Conservation (phyloP, 1,284 basidiomycete genomes). For the Sanghuangporus baumii region DNA sequence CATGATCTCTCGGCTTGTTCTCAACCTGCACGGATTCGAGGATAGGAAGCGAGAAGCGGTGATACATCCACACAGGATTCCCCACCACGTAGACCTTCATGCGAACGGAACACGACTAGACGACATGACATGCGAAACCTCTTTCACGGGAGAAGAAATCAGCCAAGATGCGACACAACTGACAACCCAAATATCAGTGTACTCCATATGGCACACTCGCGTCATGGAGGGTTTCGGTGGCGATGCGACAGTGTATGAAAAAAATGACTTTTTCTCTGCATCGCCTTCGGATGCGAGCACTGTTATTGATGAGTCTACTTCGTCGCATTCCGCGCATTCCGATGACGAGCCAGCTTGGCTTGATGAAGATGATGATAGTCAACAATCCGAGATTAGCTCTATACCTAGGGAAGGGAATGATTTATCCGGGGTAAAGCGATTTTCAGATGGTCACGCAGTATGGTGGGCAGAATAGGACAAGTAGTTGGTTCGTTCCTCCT, state of each 20-base stretch:
- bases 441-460: neutral
- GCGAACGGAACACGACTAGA: neutral
- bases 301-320: neutral
- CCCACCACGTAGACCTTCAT: neutral
- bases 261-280: neutral
- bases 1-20: conserved; percentile 12
- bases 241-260: neutral
- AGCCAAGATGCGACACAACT: conserved; percentile 1
- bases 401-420: neutral
- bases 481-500: no score
- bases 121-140: neutral
- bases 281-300: neutral
- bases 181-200: conserved; percentile 9
- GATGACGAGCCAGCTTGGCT: neutral
- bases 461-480: neutral
- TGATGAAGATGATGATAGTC: neutral
- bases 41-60: neutral
- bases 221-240: neutral
- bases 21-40: conserved; percentile 11
- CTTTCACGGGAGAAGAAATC: neutral
- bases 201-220: conserved; percentile 9
- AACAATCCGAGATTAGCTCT: neutral
- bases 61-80: neutral
- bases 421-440: neutral
- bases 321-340: neutral